phyloP scores from a whole-genome alignment of 306 rosid species.

The Sechiopsis laciniata region DNA sequence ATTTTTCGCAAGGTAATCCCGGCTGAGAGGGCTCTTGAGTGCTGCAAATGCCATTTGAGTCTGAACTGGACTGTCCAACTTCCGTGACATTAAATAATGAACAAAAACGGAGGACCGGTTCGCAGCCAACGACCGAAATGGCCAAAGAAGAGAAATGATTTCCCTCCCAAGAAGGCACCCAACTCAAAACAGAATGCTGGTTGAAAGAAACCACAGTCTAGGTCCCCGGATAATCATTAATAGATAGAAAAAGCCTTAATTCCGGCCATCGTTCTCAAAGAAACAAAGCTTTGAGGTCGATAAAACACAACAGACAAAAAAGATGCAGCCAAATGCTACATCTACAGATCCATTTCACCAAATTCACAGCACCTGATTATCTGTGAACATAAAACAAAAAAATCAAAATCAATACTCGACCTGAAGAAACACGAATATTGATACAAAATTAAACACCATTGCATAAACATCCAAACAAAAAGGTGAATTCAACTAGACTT shows the following conservation, averaged over 20 bases:
- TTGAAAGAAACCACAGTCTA: constrained; percentile 13
- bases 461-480: neutral
- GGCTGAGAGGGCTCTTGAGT: constrained; percentile 47
- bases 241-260: neutral
- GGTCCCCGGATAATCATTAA: constrained; percentile 9
- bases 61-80: constrained; percentile 88
- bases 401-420: neutral
- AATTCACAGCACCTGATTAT: constrained; percentile 8
- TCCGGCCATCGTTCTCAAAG: constrained; percentile 16
- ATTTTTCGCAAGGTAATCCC: constrained; percentile 54
- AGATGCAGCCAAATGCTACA: constrained; percentile 16
- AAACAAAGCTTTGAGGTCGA: neutral
- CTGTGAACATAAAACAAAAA: neutral
- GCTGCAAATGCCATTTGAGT: constrained; percentile 91
- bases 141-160: constrained; percentile 42
- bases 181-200: constrained; percentile 39
- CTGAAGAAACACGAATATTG: neutral
- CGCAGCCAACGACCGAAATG: constrained; percentile 35
- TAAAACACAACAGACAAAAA: neutral
- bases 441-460: neutral
- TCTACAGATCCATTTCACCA: constrained; percentile 16
- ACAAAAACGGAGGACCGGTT: constrained; percentile 12
- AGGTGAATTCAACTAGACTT: neutral
- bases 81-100: constrained; percentile 60
- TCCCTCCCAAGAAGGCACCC: constrained; percentile 48